Evolutionary conservation across 352 stramenopile genomes (phyloP).

Genomic region (Phytophthora sojae): DNA sequence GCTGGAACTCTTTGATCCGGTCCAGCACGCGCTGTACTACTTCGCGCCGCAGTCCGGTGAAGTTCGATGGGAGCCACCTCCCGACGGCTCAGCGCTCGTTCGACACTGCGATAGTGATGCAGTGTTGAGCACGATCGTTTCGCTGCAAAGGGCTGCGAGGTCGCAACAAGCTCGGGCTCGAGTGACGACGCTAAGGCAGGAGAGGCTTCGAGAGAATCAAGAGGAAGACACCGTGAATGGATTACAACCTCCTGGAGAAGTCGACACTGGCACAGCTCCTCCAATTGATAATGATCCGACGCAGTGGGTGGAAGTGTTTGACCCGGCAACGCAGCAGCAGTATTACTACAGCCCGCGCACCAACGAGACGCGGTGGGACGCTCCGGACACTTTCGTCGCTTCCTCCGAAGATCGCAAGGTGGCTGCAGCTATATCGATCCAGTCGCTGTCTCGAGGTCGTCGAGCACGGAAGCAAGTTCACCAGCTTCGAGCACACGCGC

Average conservation of each 20-base stretch:
- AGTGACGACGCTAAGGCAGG: conserved; percentile 46
- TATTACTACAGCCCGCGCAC: conserved; percentile 70
- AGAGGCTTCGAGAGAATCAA: conserved; percentile 15
- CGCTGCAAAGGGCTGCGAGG: conserved; percentile 58
- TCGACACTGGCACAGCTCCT: not conserved
- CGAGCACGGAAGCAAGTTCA: conserved; percentile 35
- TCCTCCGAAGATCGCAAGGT: conserved; percentile 52
- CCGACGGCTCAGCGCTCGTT: conserved; percentile 26
- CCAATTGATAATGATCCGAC: not conserved
- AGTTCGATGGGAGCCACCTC: conserved; percentile 51
- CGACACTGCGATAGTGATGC: conserved; percentile 49
- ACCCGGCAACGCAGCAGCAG: conserved; percentile 58
- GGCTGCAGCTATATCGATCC: conserved; percentile 61
- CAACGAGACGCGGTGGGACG: conserved; percentile 57
- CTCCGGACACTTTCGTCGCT: conserved; percentile 44
- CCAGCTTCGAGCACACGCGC: conserved; percentile 7
- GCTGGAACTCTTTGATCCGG: conserved; percentile 64
- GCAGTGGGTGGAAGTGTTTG: conserved; percentile 72
- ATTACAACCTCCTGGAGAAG: not conserved
- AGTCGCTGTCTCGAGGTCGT: conserved; percentile 59
- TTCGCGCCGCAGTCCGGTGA: conserved; percentile 53
- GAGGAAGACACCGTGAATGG: not conserved
- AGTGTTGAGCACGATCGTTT: conserved; percentile 51
- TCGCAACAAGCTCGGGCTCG: conserved; percentile 52
- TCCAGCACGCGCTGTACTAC: conserved; percentile 57